phyloP scores from a whole-genome alignment of 2,329 filamentous ascomycete species.

The Fusarium nurragi region DNA sequence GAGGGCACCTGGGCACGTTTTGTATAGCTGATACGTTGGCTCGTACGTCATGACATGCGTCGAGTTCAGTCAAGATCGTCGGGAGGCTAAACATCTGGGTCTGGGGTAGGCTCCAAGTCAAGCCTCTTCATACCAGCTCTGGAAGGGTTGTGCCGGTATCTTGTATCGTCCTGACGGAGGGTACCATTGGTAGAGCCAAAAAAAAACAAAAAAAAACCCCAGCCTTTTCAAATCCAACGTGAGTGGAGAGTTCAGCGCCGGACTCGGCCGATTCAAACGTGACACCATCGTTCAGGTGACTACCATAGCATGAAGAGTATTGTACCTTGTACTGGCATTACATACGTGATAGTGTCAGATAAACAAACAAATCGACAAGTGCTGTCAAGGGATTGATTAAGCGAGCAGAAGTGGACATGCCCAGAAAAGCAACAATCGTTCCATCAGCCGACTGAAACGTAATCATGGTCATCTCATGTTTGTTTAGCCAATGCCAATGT shows the following conservation, averaged over 20 bases:
- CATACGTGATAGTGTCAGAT: slow-evolving; percentile 2
- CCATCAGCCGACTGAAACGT: slow-evolving; percentile 29
- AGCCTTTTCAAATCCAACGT: neutral
- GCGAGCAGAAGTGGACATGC: too few relatives aligned
- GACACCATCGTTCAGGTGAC: neutral
- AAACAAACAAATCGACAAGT: slow-evolving; percentile 7
- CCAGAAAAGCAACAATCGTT: slow-evolving; percentile 14
- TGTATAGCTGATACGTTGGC: slow-evolving; percentile 28
- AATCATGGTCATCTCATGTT: slow-evolving; percentile 18
- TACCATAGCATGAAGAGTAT: neutral
- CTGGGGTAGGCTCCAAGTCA: slow-evolving; percentile 10
- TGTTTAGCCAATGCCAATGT: neutral
- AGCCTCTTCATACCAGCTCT: slow-evolving; percentile 17
- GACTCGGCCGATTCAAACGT: slow-evolving; percentile 20
- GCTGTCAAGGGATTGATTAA: slow-evolving; percentile 5
- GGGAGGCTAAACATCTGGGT: slow-evolving; percentile 7
- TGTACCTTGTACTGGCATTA: too few relatives aligned
- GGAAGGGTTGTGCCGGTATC: neutral
- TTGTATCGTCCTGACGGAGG: slow-evolving; percentile 2
- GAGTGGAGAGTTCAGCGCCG: slow-evolving; percentile 35
- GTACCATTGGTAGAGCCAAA: slow-evolving; percentile 8
- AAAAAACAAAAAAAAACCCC: neutral
- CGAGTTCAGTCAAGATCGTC: slow-evolving; percentile 35
- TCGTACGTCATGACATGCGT: slow-evolving; percentile 38
- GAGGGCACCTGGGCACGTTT: slow-evolving; percentile 11